These are phyloP conservation scores for Cyberlindnera euphorbiae DNA, from an alignment of 805 yeast species.

Conservation along the genomic window DNA sequence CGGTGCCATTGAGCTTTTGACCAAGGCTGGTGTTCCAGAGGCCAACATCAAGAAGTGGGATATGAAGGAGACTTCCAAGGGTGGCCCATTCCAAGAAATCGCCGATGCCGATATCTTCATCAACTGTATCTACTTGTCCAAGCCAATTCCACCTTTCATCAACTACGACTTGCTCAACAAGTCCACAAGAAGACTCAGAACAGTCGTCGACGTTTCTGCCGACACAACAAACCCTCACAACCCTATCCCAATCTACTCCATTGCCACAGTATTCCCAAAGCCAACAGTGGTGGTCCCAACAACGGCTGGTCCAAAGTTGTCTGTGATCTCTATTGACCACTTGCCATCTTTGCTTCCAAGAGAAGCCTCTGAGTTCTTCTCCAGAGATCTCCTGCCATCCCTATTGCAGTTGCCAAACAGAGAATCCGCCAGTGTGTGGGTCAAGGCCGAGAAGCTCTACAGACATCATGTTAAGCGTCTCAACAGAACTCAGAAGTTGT, in stretches of 20 bases:
- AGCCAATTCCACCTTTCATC: conserved; percentile 91
- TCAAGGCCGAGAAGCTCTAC: conserved; percentile 76
- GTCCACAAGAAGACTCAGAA: conserved; percentile 70
- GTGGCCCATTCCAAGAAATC: conserved; percentile 96
- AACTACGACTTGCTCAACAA: conserved; percentile 62
- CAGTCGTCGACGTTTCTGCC: conserved; percentile 96
- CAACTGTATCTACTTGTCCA: conserved; percentile 92
- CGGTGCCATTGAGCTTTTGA: conserved; percentile 86
- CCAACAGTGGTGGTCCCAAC: conserved; percentile 88
- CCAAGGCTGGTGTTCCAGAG: conserved; percentile 84
- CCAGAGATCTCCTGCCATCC: conserved; percentile 84
- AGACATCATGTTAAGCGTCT: conserved; percentile 81
- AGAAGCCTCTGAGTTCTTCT: conserved; percentile 91
- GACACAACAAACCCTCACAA: conserved; percentile 98
- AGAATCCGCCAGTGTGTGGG: conserved; percentile 85
- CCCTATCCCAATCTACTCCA: conserved; percentile 90
- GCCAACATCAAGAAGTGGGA: conserved; percentile 89
- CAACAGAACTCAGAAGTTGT: conserved; percentile 40
- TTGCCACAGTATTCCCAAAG: conserved; percentile 84
- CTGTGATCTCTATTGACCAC: conserved; percentile 94
- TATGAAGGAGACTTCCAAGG: conserved; percentile 91
- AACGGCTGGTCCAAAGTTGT: conserved; percentile 74
- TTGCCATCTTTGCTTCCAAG: conserved; percentile 94
- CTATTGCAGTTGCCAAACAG: conserved; percentile 81
- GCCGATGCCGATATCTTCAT: conserved; percentile 82